Evolutionary conservation across 208 protist species (phyloP), one percentile per base, ranked within the genome.

Genomic region (Trypanosoma brucei): DNA sequence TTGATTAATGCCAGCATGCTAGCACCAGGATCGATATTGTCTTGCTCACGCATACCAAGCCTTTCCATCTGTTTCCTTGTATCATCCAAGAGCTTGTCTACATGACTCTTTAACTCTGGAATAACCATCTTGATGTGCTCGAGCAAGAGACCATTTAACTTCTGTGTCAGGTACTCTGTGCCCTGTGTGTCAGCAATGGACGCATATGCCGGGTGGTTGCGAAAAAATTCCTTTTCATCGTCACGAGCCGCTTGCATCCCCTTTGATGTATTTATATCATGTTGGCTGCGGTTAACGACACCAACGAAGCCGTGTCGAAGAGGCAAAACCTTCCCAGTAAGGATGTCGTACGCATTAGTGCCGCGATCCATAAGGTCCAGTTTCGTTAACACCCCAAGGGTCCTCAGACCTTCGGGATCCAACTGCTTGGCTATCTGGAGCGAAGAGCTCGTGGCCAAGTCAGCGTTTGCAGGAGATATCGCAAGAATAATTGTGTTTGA

Each of bases 331-430:
- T 91, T 85, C 36, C 97, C 97, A 2, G 72, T 65, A 31, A 99
- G 84, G 11, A 99, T 81, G 53, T 99, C 97, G 33, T 95, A 68
- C 42, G 94, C 97, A 78, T 99, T 96, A 13, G 98, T 99, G 34
- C 99, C 98, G 51, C 81, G 70, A 64, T 98, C 94, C 98, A 99
- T 99, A 11, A 99, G 72, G 72, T 99, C 98, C 0, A 99, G 57
- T 75, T 99, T 99, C 6, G 98, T 99, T 3, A 99, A 66, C 13
- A 99, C 98, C 51, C 98, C 98, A 22, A 99, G 79, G 2, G 98
- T 99, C 48, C 99, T 86, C 8, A 96, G 38, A 52, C 98, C 97
- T n/a, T 98, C 83, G 1, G 98, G 98, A 83, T 99, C 98, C 1
- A 99, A 89, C 59, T 98, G 75, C 52, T 86, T 81, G 0, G 98